Evolutionary conservation across 208 protist species (phyloP).

Genomic region (Leptomonas seymouri): DNA sequence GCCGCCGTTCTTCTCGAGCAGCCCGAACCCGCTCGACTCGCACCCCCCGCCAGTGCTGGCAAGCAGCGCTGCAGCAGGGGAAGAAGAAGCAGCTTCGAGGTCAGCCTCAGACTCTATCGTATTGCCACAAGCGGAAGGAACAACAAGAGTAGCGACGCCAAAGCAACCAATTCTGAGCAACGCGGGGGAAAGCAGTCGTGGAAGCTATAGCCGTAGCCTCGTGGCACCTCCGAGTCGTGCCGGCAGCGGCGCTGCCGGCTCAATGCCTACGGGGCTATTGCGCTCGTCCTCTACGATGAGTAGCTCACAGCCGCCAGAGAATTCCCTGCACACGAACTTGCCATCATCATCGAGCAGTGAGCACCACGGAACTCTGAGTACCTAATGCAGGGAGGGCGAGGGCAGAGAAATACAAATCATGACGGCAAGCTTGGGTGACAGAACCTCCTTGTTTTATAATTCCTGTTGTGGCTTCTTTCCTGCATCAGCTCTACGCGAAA

Average conservation of each 20-base stretch:
- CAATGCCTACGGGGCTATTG: background rate
- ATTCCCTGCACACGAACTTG: slow-evolving; percentile 4
- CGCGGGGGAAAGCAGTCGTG: background rate
- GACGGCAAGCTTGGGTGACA: background rate
- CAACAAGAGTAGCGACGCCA: background rate
- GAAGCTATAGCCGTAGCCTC: background rate
- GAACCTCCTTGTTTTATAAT: background rate
- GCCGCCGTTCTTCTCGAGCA: slow-evolving; percentile 15
- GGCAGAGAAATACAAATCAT: background rate
- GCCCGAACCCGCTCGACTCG: slow-evolving; percentile 13
- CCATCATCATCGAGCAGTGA: slow-evolving; percentile 17
- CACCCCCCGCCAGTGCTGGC: slow-evolving; percentile 6
- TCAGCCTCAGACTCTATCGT: background rate
- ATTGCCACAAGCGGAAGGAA: background rate
- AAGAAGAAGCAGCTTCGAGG: background rate
- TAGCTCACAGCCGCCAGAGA: background rate
- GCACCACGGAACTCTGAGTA: slow-evolving; percentile 3
- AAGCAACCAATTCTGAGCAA: background rate
- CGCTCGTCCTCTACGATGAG: slow-evolving; percentile 5
- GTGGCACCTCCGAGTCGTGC: background rate
- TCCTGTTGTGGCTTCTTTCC: no score
- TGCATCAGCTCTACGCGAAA: no score
- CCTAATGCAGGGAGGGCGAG: background rate
- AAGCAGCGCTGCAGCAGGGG: background rate
- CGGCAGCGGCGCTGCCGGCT: background rate